Evolutionary conservation across 495 filamentous ascomycete species (phyloP).

Genomic region (Tuber microsphaerosporum): DNA sequence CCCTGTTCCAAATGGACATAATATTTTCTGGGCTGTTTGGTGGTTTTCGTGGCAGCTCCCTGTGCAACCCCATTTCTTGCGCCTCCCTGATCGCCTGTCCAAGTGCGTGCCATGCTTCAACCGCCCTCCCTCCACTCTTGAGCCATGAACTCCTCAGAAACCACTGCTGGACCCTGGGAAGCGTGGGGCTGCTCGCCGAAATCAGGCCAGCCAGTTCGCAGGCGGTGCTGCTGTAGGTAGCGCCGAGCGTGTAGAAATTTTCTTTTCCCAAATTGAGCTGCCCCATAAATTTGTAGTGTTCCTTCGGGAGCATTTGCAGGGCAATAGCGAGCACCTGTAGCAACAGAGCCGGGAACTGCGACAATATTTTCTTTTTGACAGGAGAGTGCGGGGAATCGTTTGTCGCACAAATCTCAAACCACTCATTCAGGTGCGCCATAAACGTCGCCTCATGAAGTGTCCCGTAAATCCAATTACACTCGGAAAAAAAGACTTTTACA

Average conservation of each 20-base stretch:
- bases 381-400: conserved; percentile 16
- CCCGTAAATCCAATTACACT: conserved; percentile 57
- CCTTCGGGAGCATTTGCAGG: conserved; percentile 50
- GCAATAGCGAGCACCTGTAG: conserved; percentile 53
- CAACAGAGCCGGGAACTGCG: conserved; percentile 51
- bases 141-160: conserved; percentile 47
- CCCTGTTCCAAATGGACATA: conserved; percentile 51
- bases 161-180: conserved; percentile 53
- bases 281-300: conserved; percentile 47
- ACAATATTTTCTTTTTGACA: conserved; percentile 28
- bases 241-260: conserved; percentile 54
- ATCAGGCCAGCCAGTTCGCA: conserved; percentile 50
- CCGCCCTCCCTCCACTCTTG: conserved; percentile 43
- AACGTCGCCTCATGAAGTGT: conserved; percentile 52
- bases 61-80: conserved; percentile 58
- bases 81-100: conserved; percentile 55
- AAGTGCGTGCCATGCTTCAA: conserved; percentile 54
- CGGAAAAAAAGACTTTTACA: conserved; percentile 51
- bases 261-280: conserved; percentile 54
- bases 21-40: conserved; percentile 11
- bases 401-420: conserved; percentile 41
- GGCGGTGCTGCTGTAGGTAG: conserved; percentile 55
- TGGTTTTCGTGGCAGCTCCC: conserved; percentile 41
- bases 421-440: conserved; percentile 47
- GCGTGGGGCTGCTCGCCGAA: conserved; percentile 51